A percentile compares a stretch with the other conserved stretches of the same genome.
phyloP scores from a whole-genome alignment of 257 asterid species.

The Cinchona pubescens region DNA sequence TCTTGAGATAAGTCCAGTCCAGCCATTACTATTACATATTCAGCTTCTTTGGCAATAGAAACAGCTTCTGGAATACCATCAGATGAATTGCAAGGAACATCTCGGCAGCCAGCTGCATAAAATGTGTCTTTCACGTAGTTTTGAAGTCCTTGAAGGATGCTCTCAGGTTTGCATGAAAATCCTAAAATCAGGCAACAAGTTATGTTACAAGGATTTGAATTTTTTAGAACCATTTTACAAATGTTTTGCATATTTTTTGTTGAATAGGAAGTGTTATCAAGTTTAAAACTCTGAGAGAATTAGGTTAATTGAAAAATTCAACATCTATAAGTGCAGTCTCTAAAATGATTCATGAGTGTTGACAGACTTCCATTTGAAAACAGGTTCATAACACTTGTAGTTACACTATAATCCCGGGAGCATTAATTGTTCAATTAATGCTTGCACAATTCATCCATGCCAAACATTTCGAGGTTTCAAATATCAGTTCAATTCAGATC shows the following conservation, averaged over 20 bases:
- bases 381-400: neutral
- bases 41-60: slow-evolving; percentile 56
- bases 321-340: neutral
- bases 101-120: slow-evolving; percentile 70
- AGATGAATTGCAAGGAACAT: slow-evolving; percentile 66
- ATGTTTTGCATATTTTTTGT: neutral
- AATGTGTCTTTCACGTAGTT: slow-evolving; percentile 41
- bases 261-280: neutral
- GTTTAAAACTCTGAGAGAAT: neutral
- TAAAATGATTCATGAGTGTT: neutral
- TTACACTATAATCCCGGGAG: neutral
- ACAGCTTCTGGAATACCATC: slow-evolving; percentile 52
- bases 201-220: neutral
- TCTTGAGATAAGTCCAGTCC: slow-evolving; percentile 88
- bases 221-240: neutral
- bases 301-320: neutral
- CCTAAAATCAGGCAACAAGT: slow-evolving; percentile 37
- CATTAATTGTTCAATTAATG: neutral
- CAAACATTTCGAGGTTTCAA: neutral
- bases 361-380: neutral
- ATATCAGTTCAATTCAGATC: neutral
- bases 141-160: slow-evolving; percentile 54
- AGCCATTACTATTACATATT: slow-evolving; percentile 61
- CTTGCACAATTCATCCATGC: neutral
- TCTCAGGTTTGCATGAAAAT: slow-evolving; percentile 64